Base-by-base conservation (phyloP, 2,329 filamentous ascomycete species). In the Byssochlamys sp. region DNA sequence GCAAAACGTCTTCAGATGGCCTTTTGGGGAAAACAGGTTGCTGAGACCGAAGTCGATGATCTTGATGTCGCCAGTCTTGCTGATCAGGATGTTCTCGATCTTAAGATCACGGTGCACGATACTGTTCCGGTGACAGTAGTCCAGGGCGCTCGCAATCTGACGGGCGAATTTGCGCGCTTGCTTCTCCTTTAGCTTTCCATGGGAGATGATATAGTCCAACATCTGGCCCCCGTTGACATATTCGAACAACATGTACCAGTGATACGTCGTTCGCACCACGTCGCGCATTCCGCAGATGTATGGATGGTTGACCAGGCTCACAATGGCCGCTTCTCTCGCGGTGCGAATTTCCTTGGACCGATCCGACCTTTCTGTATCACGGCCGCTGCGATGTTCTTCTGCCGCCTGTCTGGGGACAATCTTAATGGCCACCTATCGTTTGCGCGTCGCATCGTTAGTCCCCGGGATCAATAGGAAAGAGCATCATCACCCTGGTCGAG, bases 171-270 rank as follows among this genome's bases (percentile, higher is more conserved):
- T 97, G 67, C 94, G 86, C 7, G 94, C 94, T 75, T 96, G 92
- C 75, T 97, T 97, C 77, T 99, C 94, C 80, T 97, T 97, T 62
- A 99, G 80, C 68, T 95, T 89, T 58, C 92, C 94, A 69, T 99
- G 94, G 2, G 91, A 96, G 70, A 99, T 99, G 73, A 99, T 99
- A 75, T 97, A 99, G 77, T 99, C 94, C 60, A 99, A 85, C 94
- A 99, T 97, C 76, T 99, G 94, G 19, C 94, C 94, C 53, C 94
- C 94, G 70, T 99, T 96, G 74, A 99, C 94, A 73, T 94, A 96
- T 77, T 99, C 94, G 70, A 96, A 99, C 55, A 99, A 85, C 94
- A 99, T 99, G 75, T 99, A 99, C 94, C 94, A 99, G 75, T 99
- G 94, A 72, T 96, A 94, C 68, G 94, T 92, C 54, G 94, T 97